Conservation (phyloP, 2,329 filamentous ascomycete species). For the Aspergillus ustus region DNA sequence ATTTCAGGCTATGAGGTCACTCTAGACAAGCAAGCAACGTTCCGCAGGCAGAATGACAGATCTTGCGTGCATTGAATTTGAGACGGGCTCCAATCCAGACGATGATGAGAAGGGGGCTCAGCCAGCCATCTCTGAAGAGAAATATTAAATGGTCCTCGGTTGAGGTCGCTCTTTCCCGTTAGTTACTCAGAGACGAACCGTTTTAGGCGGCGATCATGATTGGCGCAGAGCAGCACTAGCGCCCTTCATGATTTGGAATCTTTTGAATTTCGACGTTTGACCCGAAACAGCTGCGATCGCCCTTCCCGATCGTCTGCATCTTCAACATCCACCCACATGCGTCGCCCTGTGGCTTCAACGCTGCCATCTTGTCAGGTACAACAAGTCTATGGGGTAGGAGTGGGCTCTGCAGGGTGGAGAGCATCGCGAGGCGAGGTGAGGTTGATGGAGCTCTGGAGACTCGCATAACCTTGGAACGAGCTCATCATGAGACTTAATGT, state of each 20-base stretch:
- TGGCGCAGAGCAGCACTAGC: conserved; percentile 23
- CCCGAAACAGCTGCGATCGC: conserved; percentile 23
- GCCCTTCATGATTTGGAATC: conserved; percentile 30
- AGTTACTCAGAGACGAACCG: conserved; percentile 26
- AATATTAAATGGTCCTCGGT: background rate
- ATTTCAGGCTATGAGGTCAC: conserved; percentile 5
- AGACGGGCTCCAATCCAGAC: background rate
- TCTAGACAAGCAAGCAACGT: conserved; percentile 1
- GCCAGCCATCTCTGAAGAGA: conserved; percentile 5
- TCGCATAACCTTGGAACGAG: background rate
- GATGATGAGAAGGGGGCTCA: background rate
- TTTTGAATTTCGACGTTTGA: conserved; percentile 25
- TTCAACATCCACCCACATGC: background rate
- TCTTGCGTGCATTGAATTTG: conserved; percentile 25
- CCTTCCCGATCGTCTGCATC: background rate
- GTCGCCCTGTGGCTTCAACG: background rate
- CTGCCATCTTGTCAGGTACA: background rate
- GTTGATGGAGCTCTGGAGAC: background rate
- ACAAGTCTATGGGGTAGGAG: background rate
- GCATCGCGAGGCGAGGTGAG: background rate
- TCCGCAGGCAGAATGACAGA: conserved; percentile 20
- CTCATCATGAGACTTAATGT: background rate
- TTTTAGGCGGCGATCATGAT: conserved; percentile 28
- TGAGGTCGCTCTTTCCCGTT: conserved; percentile 13
- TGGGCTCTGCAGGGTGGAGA: conserved; percentile 5